Base-by-base conservation (phyloP, 1,284 basidiomycete species). In the Malassezia brasiliensis region DNA sequence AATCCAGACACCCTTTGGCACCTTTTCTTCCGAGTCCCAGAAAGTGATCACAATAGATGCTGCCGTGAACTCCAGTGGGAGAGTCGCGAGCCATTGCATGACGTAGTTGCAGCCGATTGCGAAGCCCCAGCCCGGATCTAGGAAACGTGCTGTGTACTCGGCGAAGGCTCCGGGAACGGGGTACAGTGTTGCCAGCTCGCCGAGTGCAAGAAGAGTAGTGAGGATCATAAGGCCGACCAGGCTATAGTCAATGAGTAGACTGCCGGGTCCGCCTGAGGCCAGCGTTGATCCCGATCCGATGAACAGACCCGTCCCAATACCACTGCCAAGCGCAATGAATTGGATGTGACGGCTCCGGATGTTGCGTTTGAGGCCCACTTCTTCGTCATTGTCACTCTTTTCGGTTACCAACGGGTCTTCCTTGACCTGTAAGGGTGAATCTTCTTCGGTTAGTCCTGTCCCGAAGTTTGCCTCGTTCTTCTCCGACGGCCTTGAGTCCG, bases 61-160 rank as follows among this genome's bases (percentile, higher is more conserved):
- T 10, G 77, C 78, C 1, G 65, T 66, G 45, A 72, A 61, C 48
- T 75, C 72, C 28, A 64, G 63, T 22, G 69, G 67, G 41, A 64
- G 61, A 12, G 66, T 65, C 3, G 68, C 63, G 37, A 70, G 62
- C 52, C 66, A 69, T 50, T 71, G 68, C 65, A 62, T 50, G 7
- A 56, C 59, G 41, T 65, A 68, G 57, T 65, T 66, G 61, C 56
- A 64, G 9, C 70, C 70, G 2, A 72, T 78, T 5, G 85, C 83
- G 66, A 86, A 86, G 37, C 85, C 85, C 49, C 84, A 77, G 3
- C 85, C 82, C 45, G 85, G 85, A 68, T 87, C 85, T 34, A 72
- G 57, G 47, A 66, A 71, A 2, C 67, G 65, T 11, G 57, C 56
- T 8, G 65, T 62, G 34, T 68, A 71, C 22, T 64, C 60, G 41